Base-by-base conservation (phyloP, 176 grass and related monocot genomes). In the Aegilops speltoides region DNA sequence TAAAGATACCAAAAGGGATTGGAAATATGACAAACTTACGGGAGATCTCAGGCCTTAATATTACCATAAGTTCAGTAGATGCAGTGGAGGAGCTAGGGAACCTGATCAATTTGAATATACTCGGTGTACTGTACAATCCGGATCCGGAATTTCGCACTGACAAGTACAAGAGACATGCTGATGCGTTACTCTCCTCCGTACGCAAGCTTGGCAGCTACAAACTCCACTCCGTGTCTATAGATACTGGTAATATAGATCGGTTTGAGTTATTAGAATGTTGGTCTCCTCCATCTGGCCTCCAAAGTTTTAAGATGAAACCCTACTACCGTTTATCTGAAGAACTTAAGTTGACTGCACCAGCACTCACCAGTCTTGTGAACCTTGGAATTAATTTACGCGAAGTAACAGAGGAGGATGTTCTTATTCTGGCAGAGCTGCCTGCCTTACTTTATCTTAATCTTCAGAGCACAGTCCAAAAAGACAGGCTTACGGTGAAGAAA, bases 181-280 rank as follows among this genome's bases (percentile, higher is more conserved):
- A 45, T 16, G 29, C 64, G n/a, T 33, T 84, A 15, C 16, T 45
- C 9, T 43, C 34, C 25, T 74, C 82, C 10, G 20, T 83, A 28
- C 59, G 67, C 69, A 84, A 46, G n/a, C 69, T 84, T 62, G 56
- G 69, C 23, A 61, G 2, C 12, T 36, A 22, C 6, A 84, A 75
- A 40, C 69, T 84, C 0, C 82, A 43, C 16, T 84, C 54, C 12
- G 41, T 84, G 14, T 3, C 10, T 38, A 84, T 84, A 62, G 0
- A 0, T 15, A 4, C 52, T 9, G 0, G 0, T 9, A 1, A 64
- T 8, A 19, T 4, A 14, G 32, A 23, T 29, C 15, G 16, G 3
- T 38, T 84, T 10, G 24, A 3, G 25, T 63, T 84, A 12, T 63
- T 84, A 75, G 33, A 75, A 32, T 40, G 4, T 12, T 73, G 81